A percentile compares a stretch with the other conserved stretches of the same genome.
These are phyloP conservation scores for Dryas octopetala DNA, from an alignment of 306 rosid genomes.

Conservation along the genomic window DNA sequence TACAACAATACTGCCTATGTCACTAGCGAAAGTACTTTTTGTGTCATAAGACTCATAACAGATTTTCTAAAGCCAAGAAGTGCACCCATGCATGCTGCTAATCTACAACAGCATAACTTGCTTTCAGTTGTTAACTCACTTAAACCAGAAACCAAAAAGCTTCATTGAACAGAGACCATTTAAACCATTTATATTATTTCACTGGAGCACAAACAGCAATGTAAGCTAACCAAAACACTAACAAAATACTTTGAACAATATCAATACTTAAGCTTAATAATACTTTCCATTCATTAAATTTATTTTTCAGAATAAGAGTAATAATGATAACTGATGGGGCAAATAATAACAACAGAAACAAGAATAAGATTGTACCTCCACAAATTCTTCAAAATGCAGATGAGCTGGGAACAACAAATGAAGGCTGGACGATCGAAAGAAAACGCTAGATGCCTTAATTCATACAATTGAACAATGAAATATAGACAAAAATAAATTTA, in stretches of 20 bases:
- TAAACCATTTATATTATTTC: background rate
- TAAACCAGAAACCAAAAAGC: background rate
- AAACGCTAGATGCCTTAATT: slow-evolving; percentile 22
- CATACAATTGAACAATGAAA: slow-evolving; percentile 16
- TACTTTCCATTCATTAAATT: background rate
- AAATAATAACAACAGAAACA: background rate
- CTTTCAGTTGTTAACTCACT: background rate
- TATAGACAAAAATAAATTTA: background rate
- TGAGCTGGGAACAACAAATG: background rate
- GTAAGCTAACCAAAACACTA: background rate
- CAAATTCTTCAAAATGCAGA: slow-evolving; percentile 19
- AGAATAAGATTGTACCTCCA: slow-evolving; percentile 22
- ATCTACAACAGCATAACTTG: background rate
- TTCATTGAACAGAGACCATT: background rate
- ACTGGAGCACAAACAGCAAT: background rate
- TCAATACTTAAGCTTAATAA: background rate
- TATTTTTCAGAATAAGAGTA: background rate
- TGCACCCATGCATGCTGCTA: background rate
- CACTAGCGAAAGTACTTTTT: too few species aligned
- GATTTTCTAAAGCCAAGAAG: background rate
- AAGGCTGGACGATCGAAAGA: slow-evolving; percentile 12
- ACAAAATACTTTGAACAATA: background rate
- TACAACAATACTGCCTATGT: background rate
- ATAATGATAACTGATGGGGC: background rate
- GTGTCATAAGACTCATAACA: background rate